phyloP scores from a whole-genome alignment of 1,284 basidiomycete genomes.

The Polyporus tsugae region DNA sequence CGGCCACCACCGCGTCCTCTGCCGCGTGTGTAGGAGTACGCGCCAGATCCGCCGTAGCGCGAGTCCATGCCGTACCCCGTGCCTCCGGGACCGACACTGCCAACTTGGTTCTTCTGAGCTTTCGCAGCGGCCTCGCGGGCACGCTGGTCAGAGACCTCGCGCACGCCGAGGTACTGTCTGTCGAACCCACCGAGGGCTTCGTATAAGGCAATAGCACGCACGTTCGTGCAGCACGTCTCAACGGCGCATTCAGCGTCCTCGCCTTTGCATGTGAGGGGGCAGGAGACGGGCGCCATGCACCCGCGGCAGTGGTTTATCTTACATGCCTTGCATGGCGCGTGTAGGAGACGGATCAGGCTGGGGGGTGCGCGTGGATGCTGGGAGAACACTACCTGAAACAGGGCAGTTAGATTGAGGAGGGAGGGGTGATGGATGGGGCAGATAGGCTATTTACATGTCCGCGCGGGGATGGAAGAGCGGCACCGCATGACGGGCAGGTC shows the following conservation, averaged over 20 bases:
- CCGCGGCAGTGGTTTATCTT: slow-evolving; percentile 56
- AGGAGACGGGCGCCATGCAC: slow-evolving; percentile 51
- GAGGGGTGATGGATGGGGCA: neutral
- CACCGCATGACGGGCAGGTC: slow-evolving; percentile 27
- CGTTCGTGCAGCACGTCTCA: slow-evolving; percentile 53
- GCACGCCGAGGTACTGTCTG: slow-evolving; percentile 51
- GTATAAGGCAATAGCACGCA: slow-evolving; percentile 58
- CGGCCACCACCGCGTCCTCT: slow-evolving; percentile 18
- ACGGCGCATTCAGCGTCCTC: slow-evolving; percentile 46
- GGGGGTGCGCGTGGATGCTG: slow-evolving; percentile 41
- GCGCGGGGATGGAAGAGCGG: slow-evolving; percentile 26
- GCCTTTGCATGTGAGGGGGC: slow-evolving; percentile 53
- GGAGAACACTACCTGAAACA: slow-evolving; percentile 51
- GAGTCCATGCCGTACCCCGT: slow-evolving; percentile 51
- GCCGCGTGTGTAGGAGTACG: neutral
- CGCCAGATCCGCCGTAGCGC: slow-evolving; percentile 18
- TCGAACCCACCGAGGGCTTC: slow-evolving; percentile 59
- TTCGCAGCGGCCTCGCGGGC: slow-evolving; percentile 44
- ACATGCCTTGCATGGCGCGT: slow-evolving; percentile 52
- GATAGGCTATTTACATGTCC: slow-evolving; percentile 28
- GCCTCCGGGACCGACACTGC: slow-evolving; percentile 56
- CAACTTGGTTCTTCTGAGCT: slow-evolving; percentile 31
- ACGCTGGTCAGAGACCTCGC: slow-evolving; percentile 47
- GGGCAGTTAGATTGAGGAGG: neutral
- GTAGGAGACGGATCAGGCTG: slow-evolving; percentile 50